These are phyloP conservation scores for Malus sieversii DNA, from an alignment of 306 rosid genomes.

Conservation along the genomic window DNA sequence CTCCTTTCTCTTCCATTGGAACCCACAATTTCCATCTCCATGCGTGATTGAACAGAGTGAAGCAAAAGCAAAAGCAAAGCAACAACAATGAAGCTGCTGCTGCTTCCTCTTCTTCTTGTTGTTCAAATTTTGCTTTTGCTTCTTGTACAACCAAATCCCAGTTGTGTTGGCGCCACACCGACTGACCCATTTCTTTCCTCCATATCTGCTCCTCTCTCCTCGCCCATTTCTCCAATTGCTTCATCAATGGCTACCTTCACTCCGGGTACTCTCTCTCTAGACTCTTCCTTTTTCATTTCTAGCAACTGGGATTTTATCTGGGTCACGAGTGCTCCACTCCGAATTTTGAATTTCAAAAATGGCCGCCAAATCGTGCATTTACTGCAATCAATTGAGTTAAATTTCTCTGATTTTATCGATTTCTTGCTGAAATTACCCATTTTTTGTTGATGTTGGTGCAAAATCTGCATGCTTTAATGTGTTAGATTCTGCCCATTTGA, in stretches of 20 bases:
- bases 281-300: slow-evolving; percentile 6
- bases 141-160: slow-evolving; percentile 31
- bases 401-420: neutral
- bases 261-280: slow-evolving; percentile 39
- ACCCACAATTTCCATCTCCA: slow-evolving; percentile 21
- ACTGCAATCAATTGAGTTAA: slow-evolving; percentile 9
- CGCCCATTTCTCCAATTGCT: slow-evolving; percentile 37
- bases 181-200: slow-evolving; percentile 28
- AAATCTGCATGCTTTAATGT: slow-evolving; percentile 7
- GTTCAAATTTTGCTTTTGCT: slow-evolving; percentile 8
- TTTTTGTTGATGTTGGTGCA: neutral
- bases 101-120: slow-evolving; percentile 23
- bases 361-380: slow-evolving; percentile 15
- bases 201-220: slow-evolving; percentile 18
- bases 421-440: neutral
- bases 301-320: slow-evolving; percentile 10
- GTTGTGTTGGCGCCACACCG: slow-evolving; percentile 34
- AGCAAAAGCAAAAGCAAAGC: slow-evolving; percentile 4
- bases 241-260: slow-evolving; percentile 51
- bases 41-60: slow-evolving; percentile 22
- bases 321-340: slow-evolving; percentile 16
- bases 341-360: slow-evolving; percentile 39
- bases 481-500: neutral
- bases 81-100: slow-evolving; percentile 36
- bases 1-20: slow-evolving; percentile 10